These are phyloP conservation scores for Musa balbisiana DNA, from an alignment of 202 grass and related monocot genomes.

Conservation along the genomic window DNA sequence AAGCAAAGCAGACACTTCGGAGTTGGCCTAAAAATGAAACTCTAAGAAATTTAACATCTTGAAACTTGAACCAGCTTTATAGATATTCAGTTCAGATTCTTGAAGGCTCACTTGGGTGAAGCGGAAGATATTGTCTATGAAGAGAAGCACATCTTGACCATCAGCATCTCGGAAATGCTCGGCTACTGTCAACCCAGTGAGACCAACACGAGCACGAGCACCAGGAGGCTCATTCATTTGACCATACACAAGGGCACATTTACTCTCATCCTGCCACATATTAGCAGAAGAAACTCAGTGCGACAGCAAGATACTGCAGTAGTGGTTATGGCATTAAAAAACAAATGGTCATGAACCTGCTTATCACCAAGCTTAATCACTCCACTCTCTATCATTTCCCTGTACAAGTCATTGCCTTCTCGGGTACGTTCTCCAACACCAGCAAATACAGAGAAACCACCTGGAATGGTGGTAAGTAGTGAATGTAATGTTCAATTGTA, in stretches of 20 bases:
- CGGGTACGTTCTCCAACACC: slow-evolving; percentile 89
- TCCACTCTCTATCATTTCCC: slow-evolving; percentile 99
- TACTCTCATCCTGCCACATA: slow-evolving; percentile 22
- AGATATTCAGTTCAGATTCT: neutral
- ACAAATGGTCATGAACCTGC: slow-evolving; percentile 38
- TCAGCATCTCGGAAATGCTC: no score
- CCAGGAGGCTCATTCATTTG: slow-evolving; percentile 98
- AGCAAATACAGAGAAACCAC: slow-evolving; percentile 99
- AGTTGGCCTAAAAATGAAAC: slow-evolving; percentile 55
- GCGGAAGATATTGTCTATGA: no score
- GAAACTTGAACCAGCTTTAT: neutral
- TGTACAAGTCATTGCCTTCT: slow-evolving; percentile 93
- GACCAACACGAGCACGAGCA: slow-evolving; percentile 88
- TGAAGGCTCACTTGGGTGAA: neutral
- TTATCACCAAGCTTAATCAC: slow-evolving; percentile 95
- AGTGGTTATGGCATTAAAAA: neutral
- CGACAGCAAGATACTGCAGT: neutral
- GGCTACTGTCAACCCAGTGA: slow-evolving; percentile 31
- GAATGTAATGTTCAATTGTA: no score
- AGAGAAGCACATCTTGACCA: no score
- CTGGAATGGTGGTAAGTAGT: slow-evolving; percentile 11
- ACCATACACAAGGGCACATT: slow-evolving; percentile 12
- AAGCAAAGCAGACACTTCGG: slow-evolving; percentile 97
- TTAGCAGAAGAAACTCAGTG: slow-evolving; percentile 8
- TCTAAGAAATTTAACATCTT: neutral